Evolutionary conservation across 1,284 basidiomycete genomes (phyloP).

Genomic region (Mycena citricolor): DNA sequence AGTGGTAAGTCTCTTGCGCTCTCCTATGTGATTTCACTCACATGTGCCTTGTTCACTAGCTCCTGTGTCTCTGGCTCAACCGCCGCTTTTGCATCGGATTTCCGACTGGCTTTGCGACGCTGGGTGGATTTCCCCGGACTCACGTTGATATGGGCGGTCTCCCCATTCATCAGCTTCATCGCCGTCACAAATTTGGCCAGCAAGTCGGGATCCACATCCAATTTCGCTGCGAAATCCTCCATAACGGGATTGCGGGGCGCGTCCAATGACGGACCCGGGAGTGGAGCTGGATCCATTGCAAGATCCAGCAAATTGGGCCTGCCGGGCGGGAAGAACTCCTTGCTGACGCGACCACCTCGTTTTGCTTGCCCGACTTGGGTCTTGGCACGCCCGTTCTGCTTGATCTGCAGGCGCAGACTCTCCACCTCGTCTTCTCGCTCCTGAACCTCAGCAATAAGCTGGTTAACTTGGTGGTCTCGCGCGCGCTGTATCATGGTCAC

Average conservation of each 20-base stretch:
- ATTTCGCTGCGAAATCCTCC: not conserved
- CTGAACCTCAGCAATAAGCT: not conserved
- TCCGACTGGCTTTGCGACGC: too few relatives aligned
- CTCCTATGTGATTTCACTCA: too few relatives aligned
- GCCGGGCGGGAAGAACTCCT: not conserved
- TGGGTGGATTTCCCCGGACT: too few relatives aligned
- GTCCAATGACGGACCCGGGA: not conserved
- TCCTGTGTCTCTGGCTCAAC: too few relatives aligned
- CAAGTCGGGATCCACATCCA: not conserved
- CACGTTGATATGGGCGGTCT: too few relatives aligned
- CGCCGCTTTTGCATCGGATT: too few relatives aligned
- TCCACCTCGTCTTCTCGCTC: constrained; percentile 1
- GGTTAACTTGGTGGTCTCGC: not conserved
- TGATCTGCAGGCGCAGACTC: not conserved
- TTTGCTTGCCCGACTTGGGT: not conserved
- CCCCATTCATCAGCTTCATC: not conserved
- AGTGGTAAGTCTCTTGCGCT: too few relatives aligned
- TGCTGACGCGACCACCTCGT: not conserved
- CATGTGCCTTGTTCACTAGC: too few relatives aligned
- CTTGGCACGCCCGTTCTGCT: not conserved
- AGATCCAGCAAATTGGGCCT: not conserved
- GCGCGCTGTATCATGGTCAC: not conserved
- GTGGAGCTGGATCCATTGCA: not conserved
- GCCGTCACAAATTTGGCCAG: not conserved
- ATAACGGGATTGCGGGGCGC: too few relatives aligned